These are phyloP conservation scores for Metrosideros polymorpha DNA, from an alignment of 441 rosid genomes.

Conservation along the genomic window DNA sequence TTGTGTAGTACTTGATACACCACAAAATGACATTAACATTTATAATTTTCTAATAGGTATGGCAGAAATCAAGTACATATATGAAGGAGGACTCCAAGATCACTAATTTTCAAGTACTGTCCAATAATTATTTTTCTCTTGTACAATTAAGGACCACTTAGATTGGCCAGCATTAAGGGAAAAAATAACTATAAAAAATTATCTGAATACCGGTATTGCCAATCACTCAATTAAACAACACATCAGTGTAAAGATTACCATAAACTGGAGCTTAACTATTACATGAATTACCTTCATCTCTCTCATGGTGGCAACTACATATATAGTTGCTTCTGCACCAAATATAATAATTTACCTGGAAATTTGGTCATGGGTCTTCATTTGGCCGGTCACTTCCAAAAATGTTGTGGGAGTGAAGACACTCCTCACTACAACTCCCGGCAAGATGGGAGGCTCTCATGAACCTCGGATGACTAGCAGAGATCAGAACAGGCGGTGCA, in stretches of 20 bases:
- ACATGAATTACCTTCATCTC: background rate
- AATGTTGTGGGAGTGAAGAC: conserved; percentile 15
- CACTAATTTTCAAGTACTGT: background rate
- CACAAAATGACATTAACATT: background rate
- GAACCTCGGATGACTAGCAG: conserved; percentile 21
- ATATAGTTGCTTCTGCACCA: background rate
- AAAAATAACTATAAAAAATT: background rate
- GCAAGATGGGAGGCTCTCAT: conserved; percentile 31
- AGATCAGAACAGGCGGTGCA: conserved; percentile 17
- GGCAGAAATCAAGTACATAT: background rate
- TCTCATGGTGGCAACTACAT: background rate
- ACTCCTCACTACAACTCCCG: conserved; percentile 14
- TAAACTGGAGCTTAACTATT: background rate
- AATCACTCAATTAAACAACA: background rate
- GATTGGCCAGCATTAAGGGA: background rate
- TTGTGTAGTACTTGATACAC: background rate
- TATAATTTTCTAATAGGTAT: background rate
- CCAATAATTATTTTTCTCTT: background rate
- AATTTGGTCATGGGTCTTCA: conserved; percentile 2
- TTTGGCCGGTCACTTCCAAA: conserved; percentile 14
- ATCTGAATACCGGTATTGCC: background rate
- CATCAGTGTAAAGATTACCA: background rate
- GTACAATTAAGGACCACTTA: background rate
- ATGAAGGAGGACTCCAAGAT: background rate
- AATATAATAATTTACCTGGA: background rate